phyloP scores from a whole-genome alignment of 768 basidiomycete species.

The Sarcodon sp. region DNA sequence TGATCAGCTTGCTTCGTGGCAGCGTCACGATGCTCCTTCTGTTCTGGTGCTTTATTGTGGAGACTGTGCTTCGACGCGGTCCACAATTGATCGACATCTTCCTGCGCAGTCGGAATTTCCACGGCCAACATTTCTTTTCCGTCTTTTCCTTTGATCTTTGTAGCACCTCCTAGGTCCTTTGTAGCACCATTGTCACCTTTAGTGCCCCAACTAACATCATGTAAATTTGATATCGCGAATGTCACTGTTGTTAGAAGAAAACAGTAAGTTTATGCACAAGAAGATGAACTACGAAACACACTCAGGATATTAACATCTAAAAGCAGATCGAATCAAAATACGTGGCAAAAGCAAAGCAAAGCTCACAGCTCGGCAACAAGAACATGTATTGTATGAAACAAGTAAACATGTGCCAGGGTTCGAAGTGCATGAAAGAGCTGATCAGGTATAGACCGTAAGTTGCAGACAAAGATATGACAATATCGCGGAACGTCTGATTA shows the following conservation, averaged over 20 bases:
- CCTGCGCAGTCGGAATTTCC: slow-evolving; percentile 65
- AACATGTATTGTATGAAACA: slow-evolving; percentile 89
- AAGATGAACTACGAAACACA: slow-evolving; percentile 16
- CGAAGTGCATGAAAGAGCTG: slow-evolving; percentile 77
- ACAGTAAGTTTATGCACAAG: not conserved
- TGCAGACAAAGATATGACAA: slow-evolving; percentile 66
- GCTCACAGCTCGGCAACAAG: slow-evolving; percentile 64
- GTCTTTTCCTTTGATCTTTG: slow-evolving; percentile 75
- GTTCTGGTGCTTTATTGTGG: slow-evolving; percentile 51
- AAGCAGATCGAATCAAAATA: slow-evolving; percentile 5
- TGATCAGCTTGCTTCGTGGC: slow-evolving; percentile 84
- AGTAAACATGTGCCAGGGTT: slow-evolving; percentile 97
- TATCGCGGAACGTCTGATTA: slow-evolving; percentile 68
- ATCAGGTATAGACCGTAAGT: slow-evolving; percentile 81
- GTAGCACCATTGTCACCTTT: slow-evolving; percentile 83
- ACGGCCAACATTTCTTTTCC: slow-evolving; percentile 86
- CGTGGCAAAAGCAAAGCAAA: not conserved
- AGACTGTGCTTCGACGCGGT: slow-evolving; percentile 59
- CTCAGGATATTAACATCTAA: slow-evolving; percentile 72
- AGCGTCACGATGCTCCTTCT: slow-evolving; percentile 74
- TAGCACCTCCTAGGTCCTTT: slow-evolving; percentile 85
- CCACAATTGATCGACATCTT: slow-evolving; percentile 88
- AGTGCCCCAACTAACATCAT: slow-evolving; percentile 88
- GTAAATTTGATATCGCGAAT: slow-evolving; percentile 89
- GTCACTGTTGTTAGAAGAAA: slow-evolving; percentile 37